A percentile compares a stretch with the other conserved stretches of the same genome.
Conservation (phyloP, 768 basidiomycete genomes). For the Boletus barrowsii region DNA sequence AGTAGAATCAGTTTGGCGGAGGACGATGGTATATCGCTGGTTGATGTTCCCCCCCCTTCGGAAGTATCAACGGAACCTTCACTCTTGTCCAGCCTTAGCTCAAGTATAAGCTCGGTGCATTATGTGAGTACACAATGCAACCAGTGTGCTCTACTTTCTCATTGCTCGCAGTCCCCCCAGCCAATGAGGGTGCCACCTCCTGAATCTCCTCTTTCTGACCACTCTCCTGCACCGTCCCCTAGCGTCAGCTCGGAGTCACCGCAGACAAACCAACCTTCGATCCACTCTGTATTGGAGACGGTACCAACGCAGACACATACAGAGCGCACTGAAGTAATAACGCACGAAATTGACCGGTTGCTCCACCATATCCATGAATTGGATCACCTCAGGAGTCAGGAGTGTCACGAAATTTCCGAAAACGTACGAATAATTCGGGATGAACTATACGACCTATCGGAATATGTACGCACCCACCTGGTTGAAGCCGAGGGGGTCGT, state of each 20-base stretch:
- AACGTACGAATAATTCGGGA: slow-evolving; percentile 69
- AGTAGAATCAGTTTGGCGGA: slow-evolving; percentile 35
- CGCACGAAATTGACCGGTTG: slow-evolving; percentile 50
- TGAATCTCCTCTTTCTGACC: slow-evolving; percentile 20
- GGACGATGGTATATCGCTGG: slow-evolving; percentile 23
- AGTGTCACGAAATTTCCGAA: slow-evolving; percentile 60
- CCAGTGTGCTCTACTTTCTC: background rate
- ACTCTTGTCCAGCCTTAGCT: slow-evolving; percentile 46
- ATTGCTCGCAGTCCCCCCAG: slow-evolving; percentile 23
- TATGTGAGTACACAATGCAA: slow-evolving; percentile 34
- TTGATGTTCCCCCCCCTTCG: slow-evolving; percentile 16
- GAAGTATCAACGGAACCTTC: slow-evolving; percentile 57
- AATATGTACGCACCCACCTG: slow-evolving; percentile 46
- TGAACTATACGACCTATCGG: slow-evolving; percentile 62
- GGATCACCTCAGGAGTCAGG: slow-evolving; percentile 58
- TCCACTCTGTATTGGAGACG: slow-evolving; percentile 45
- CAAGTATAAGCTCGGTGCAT: slow-evolving; percentile 20
- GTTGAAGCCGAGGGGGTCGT: slow-evolving; percentile 19
- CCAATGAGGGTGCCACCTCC: slow-evolving; percentile 34
- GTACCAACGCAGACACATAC: slow-evolving; percentile 37
- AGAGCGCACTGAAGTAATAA: slow-evolving; percentile 41
- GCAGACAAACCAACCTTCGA: slow-evolving; percentile 45
- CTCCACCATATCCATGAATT: slow-evolving; percentile 60
- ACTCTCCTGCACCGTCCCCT: slow-evolving; percentile 42
- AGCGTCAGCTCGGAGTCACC: slow-evolving; percentile 53